Evolutionary conservation across 805 yeast genomes (phyloP).

Genomic region (Helenozyma baotianmanensis): DNA sequence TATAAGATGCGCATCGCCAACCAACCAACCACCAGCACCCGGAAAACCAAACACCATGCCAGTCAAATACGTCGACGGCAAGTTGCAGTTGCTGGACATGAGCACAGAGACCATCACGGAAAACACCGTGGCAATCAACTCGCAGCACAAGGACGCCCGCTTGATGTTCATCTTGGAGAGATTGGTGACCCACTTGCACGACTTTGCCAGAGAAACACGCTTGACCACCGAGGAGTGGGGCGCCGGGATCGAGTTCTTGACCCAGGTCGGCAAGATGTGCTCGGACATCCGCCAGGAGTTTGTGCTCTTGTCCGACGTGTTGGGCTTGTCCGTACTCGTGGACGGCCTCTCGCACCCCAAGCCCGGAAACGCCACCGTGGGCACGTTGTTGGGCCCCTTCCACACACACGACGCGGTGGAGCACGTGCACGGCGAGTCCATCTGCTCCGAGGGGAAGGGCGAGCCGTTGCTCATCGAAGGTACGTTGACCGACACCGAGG

Average conservation of each 20-base stretch:
- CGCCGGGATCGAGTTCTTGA: slow-evolving; percentile 15
- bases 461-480: slow-evolving; percentile 21
- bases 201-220: slow-evolving; percentile 19
- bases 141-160: slow-evolving; percentile 4
- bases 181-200: slow-evolving; percentile 17
- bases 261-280: slow-evolving; percentile 17
- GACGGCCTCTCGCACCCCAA: slow-evolving; percentile 19
- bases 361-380: slow-evolving; percentile 18
- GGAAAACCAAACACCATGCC: background rate
- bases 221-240: slow-evolving; percentile 20
- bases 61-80: slow-evolving; percentile 3
- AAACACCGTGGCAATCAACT: slow-evolving; percentile 18
- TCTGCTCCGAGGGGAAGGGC: slow-evolving; percentile 17
- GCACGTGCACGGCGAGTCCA: slow-evolving; percentile 13
- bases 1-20: background rate
- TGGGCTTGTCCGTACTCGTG: slow-evolving; percentile 19
- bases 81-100: slow-evolving; percentile 5
- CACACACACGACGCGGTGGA: slow-evolving; percentile 20
- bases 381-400: slow-evolving; percentile 21
- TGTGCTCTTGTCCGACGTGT: slow-evolving; percentile 16
- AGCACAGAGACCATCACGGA: slow-evolving; percentile 17
- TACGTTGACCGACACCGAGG: slow-evolving; percentile 12
- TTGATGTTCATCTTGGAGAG: slow-evolving; percentile 7
- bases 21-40: background rate
- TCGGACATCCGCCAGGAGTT: slow-evolving; percentile 20